phyloP scores from a whole-genome alignment of 129 eudicot genomes.

The Heracleum sosnowskyi region DNA sequence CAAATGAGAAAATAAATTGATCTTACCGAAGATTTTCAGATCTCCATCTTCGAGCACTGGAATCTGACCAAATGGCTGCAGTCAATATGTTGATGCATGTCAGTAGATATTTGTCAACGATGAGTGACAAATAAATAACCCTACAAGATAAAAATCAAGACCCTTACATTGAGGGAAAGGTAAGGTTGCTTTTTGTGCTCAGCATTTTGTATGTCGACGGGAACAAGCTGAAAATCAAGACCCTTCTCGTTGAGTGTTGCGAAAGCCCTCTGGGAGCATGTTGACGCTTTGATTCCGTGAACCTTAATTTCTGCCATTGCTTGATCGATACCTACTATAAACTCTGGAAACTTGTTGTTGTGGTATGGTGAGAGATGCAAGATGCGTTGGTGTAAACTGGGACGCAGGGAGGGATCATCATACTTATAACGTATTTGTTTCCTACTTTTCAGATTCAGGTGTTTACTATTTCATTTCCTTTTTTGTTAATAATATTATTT shows the following conservation, averaged over 20 bases:
- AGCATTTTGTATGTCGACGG: conserved; percentile 23
- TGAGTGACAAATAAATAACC: too few relatives aligned
- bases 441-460: not conserved
- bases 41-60: conserved; percentile 46
- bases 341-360: not conserved
- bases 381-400: not conserved
- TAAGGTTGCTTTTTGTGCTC: conserved; percentile 45
- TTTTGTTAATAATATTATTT: too few relatives aligned
- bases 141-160: too few relatives aligned
- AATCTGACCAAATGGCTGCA: conserved; percentile 59
- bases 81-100: not conserved
- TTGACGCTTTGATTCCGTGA: conserved; percentile 30
- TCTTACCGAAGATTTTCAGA: conserved; percentile 56
- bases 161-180: conserved; percentile 55
- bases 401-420: not conserved
- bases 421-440: not conserved
- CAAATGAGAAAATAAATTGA: not conserved
- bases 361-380: not conserved
- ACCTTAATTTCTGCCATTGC: conserved; percentile 37
- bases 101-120: too few relatives aligned
- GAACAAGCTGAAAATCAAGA: conserved; percentile 34
- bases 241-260: conserved; percentile 39
- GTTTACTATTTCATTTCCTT: not conserved
- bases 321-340: not conserved
- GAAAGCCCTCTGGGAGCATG: conserved; percentile 29